Evolutionary conservation across 371 early-diverging fungal species (phyloP), one percentile per base, ranked within the genome.

Genomic region (Mucor irregularis): DNA sequence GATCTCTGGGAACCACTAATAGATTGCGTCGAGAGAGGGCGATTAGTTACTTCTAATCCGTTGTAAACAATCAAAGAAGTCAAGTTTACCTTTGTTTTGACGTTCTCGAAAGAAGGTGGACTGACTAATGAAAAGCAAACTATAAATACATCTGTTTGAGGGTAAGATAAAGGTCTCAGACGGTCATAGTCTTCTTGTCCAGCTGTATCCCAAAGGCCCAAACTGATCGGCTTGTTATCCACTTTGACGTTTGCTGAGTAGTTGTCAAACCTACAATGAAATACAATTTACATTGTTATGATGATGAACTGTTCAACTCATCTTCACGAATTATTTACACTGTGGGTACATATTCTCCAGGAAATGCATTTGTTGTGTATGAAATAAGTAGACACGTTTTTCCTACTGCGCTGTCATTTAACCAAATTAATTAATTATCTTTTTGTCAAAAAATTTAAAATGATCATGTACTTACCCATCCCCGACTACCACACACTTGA

Each of bases 401-500:
- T 45, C 90, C 93, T 56, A 90, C 89, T 50, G 90, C 91, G 73
- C 89, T 87, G 54, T 37, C 17, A 56, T 45, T 13, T 35, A 35
- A 31, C 30, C 13, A 42, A n/a, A 39, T 4, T 22, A 10, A 21
- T 37, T 11, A 19, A 21, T 30, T 40, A 1, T 28, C 29, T 19
- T 30, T 40, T 5, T 52, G 0, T 16, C 29, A 3, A 7, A 16
- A 5, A 19, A 6, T 25, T 11, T 37, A 25, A 16, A 16, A 14
- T 34, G 22, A 1, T 25, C 11, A 17, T n/a, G n/a, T n/a, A 71
- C 87, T 73, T 86, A 94, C 92, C 96, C 96, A 73, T 96, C 97
- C 55, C 97, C 96, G 60, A 96, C 96, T 39, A 97, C 97, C 53
- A 97, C 96, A 89, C 97, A 97, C 80, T 97, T 96, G 80, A 95